Base-by-base conservation (phyloP, 352 stramenopile species). In the Blastocystis sp. region DNA sequence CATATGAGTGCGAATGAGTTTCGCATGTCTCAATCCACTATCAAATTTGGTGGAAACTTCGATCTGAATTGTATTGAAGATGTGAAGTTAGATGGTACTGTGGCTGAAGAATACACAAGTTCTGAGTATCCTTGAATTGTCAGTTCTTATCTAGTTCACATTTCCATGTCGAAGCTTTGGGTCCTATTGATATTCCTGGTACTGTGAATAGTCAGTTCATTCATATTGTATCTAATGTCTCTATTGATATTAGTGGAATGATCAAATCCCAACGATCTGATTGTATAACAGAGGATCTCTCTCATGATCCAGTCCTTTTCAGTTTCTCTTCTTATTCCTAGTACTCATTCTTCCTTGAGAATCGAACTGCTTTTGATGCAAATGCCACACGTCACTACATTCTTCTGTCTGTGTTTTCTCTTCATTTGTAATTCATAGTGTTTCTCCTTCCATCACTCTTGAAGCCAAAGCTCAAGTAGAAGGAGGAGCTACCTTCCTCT, bases 51-150 rank as follows among this genome's bases (percentile, higher is more conserved):
- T 6, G 39, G 32, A 5, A 49, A 75, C 63, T 75, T 75, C 11
- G 32, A 49, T 21, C 63, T 75, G 63, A 4, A 9, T 21, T 75
- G 63, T 46, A 29, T 3, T 19, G 29, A 54, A 39, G 37, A 54
- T n/a, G 63, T 75, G 63, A 75, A 75, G 16, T n/a, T 75, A 19
- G 63, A 75, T 32, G 63, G 63, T n/a, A 75, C 63, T 19, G 37
- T 75, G 7, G 29, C 63, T 39, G 63, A 75, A 42, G 63, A 75
- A 29, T 75, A 75, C 63, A 54, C 63, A 5, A 43, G 27, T 69
- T 75, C 63, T n/a, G 63, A 75, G 63, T 75, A 29, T 6, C 9
- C 9, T 35, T 16, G 4, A 51, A 4, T 32, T 9, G 2, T 39
- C 14, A n/a, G 49, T 6, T 14, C n/a, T 75, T 6, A 54, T 16